Evolutionary conservation across 768 basidiomycete genomes (phyloP).

Genomic region (Mrakia hoshinonis): DNA sequence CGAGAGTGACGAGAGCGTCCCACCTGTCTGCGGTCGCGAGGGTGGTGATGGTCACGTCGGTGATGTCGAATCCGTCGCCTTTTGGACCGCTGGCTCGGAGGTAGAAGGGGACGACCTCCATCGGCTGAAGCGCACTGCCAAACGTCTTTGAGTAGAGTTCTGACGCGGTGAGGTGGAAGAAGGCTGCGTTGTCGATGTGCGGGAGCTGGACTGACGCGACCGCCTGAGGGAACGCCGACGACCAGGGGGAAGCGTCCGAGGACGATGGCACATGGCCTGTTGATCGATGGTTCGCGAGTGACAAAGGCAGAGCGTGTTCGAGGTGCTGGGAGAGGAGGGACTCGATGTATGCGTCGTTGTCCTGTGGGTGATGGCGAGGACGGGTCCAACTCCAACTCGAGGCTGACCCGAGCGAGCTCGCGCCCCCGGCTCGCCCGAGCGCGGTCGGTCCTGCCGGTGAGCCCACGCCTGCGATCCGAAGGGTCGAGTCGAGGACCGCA

Average conservation of each 20-base stretch:
- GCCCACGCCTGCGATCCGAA: background rate
- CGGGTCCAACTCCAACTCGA: no score
- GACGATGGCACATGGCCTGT: background rate
- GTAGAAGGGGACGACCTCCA: constrained; percentile 70
- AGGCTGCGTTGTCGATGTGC: background rate
- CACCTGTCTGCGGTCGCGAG: constrained; percentile 73
- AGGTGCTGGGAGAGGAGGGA: background rate
- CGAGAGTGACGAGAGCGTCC: constrained; percentile 61
- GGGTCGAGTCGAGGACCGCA: background rate
- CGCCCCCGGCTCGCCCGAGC: background rate
- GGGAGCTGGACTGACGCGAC: background rate
- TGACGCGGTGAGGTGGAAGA: constrained; percentile 9
- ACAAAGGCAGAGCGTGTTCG: background rate
- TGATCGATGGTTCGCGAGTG: background rate
- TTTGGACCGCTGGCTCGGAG: constrained; percentile 54
- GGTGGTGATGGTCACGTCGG: constrained; percentile 76
- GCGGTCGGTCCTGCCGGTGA: background rate
- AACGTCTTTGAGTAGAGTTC: constrained; percentile 4
- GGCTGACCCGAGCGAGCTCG: background rate
- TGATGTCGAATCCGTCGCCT: constrained; percentile 51
- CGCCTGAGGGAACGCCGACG: background rate
- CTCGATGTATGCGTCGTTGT: background rate
- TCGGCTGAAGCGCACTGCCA: constrained; percentile 45
- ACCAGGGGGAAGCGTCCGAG: background rate
- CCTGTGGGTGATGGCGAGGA: background rate